Percentiles rank a stretch among this genome's conserved stretches.
Conservation (phyloP, 768 basidiomycete genomes). For the Boletus insuetus region DNA sequence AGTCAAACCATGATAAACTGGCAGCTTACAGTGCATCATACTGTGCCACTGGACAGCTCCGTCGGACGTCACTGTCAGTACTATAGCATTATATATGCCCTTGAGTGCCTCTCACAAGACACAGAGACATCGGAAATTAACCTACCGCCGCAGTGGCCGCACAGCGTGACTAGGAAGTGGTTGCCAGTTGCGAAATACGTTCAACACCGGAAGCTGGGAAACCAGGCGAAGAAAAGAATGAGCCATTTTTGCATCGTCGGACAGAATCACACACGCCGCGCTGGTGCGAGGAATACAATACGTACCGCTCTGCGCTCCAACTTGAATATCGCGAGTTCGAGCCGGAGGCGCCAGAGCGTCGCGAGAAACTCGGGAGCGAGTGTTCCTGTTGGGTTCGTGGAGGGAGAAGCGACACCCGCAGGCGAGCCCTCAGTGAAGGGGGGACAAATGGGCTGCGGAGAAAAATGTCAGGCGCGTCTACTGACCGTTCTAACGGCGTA, state of each 20-base stretch:
- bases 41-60: not conserved
- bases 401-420: not conserved
- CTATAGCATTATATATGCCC: not conserved
- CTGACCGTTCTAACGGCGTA: not conserved
- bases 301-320: slow-evolving; percentile 24
- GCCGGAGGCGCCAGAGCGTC: slow-evolving; percentile 16
- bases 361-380: slow-evolving; percentile 12
- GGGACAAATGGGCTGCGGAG: not conserved
- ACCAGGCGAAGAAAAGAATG: not conserved
- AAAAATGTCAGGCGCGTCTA: not conserved
- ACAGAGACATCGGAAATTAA: not conserved
- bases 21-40: not conserved
- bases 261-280: not conserved
- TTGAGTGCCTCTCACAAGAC: not conserved
- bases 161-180: not conserved
- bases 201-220: slow-evolving; percentile 20
- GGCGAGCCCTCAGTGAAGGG: not conserved
- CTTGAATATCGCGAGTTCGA: slow-evolving; percentile 18
- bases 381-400: not conserved
- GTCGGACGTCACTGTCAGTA: not conserved
- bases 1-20: not conserved
- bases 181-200: slow-evolving; percentile 11
- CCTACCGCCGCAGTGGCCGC: slow-evolving; percentile 6
- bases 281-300: not conserved
- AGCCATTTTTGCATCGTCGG: not conserved